These are phyloP conservation scores for Amphibolis antarctica DNA, from an alignment of 106 monocot species.

Conservation along the genomic window DNA sequence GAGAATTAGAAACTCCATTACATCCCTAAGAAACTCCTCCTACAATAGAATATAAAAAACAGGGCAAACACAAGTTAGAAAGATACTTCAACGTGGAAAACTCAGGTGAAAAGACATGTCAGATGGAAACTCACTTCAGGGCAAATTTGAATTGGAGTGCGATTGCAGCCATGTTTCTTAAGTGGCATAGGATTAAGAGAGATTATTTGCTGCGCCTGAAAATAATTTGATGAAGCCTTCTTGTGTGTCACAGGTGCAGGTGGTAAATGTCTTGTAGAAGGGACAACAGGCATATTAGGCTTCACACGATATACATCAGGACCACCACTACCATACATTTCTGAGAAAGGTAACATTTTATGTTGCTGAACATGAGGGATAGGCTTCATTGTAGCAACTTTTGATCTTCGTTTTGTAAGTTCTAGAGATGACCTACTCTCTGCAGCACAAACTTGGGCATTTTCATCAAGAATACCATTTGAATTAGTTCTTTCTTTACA, in stretches of 20 bases:
- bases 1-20: constrained; percentile 67
- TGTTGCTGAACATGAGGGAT: constrained; percentile 50
- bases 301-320: constrained; percentile 33
- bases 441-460: constrained; percentile 8
- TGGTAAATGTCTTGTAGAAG: constrained; percentile 30
- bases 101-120: not conserved
- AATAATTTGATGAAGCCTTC: constrained; percentile 47
- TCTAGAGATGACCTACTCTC: constrained; percentile 2
- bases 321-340: constrained; percentile 13
- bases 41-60: constrained; percentile 14
- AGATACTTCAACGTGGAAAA: not conserved
- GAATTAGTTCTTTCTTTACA: constrained; percentile 13
- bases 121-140: constrained; percentile 38
- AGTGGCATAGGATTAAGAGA: constrained; percentile 71
- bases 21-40: constrained; percentile 88
- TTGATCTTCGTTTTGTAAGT: constrained; percentile 23
- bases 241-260: constrained; percentile 39
- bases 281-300: constrained; percentile 16
- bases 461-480: constrained; percentile 1
- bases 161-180: constrained; percentile 76
- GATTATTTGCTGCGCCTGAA: constrained; percentile 54
- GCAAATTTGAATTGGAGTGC: constrained; percentile 60
- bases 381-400: constrained; percentile 55
- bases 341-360: constrained; percentile 46
- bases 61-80: not conserved